phyloP scores from a whole-genome alignment of 345 rosid species.

The Capsella bursapastoris region DNA sequence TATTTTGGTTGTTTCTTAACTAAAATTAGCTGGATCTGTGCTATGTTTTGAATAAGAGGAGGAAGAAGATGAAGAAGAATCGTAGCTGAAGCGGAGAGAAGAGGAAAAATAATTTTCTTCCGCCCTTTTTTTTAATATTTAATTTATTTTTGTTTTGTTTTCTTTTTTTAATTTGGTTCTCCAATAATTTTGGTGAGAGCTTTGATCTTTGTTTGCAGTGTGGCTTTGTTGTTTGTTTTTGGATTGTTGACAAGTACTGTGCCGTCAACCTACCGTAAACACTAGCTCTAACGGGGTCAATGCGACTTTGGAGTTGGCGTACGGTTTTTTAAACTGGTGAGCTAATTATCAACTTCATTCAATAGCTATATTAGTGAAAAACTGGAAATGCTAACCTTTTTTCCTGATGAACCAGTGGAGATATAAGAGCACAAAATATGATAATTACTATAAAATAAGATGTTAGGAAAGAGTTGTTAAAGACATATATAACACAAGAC shows the following conservation, averaged over 20 bases:
- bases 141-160: not conserved
- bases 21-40: conserved; percentile 55
- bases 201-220: not conserved
- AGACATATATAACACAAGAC: too few relatives aligned
- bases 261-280: conserved; percentile 13
- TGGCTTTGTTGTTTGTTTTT: too few relatives aligned
- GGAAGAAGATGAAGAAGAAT: conserved; percentile 33
- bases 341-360: conserved; percentile 7
- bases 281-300: conserved; percentile 2
- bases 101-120: conserved; percentile 12
- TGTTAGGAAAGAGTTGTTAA: not conserved
- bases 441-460: not conserved
- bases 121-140: not conserved
- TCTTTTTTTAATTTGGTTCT: not conserved
- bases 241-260: not conserved
- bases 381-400: not conserved
- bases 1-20: conserved; percentile 16
- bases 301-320: conserved; percentile 4
- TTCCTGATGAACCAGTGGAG: too few relatives aligned
- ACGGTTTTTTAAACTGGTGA: conserved; percentile 15
- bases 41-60: conserved; percentile 47
- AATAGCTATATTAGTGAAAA: not conserved
- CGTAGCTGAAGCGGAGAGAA: conserved; percentile 20
- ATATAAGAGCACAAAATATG: too few relatives aligned
- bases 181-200: not conserved